Conservation (phyloP, 495 filamentous ascomycete genomes). For the Pseudomonodictys pantanalensis region DNA sequence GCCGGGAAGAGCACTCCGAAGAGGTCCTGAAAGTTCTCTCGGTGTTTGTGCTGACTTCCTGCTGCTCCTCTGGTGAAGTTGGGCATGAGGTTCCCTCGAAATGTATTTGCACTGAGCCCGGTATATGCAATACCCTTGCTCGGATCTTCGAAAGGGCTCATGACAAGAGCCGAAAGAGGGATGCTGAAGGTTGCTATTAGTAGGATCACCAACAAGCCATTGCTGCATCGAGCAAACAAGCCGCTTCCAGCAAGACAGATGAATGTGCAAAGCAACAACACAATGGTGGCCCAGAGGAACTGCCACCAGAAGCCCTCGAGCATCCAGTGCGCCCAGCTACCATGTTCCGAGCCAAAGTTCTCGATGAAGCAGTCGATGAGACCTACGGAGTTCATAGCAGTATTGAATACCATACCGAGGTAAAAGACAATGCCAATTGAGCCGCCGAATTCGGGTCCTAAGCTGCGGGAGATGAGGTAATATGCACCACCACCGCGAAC, state of each 20-base stretch:
- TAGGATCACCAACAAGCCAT: slow-evolving; percentile 71
- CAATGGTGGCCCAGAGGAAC: slow-evolving; percentile 73
- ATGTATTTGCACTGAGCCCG: slow-evolving; percentile 65
- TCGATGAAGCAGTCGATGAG: slow-evolving; percentile 77
- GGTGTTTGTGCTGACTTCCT: slow-evolving; percentile 62
- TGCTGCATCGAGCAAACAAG: slow-evolving; percentile 76
- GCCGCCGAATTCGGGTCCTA: slow-evolving; percentile 89
- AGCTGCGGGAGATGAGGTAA: slow-evolving; percentile 80
- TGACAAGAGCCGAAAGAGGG: slow-evolving; percentile 67
- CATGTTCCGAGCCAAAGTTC: slow-evolving; percentile 64
- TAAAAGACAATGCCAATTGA: slow-evolving; percentile 90
- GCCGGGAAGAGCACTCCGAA: slow-evolving; percentile 88
- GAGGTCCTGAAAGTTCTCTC: slow-evolving; percentile 75
- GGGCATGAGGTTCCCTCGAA: slow-evolving; percentile 69
- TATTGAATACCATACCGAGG: slow-evolving; percentile 79
- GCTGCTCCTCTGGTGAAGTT: slow-evolving; percentile 63
- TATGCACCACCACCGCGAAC: slow-evolving; percentile 87
- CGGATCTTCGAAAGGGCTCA: slow-evolving; percentile 62
- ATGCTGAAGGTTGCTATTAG: slow-evolving; percentile 77
- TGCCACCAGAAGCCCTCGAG: slow-evolving; percentile 73
- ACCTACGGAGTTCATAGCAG: slow-evolving; percentile 84
- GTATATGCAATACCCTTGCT: slow-evolving; percentile 69
- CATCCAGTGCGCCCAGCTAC: slow-evolving; percentile 60
- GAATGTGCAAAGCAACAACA: slow-evolving; percentile 68
- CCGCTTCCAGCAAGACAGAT: slow-evolving; percentile 79